Base-by-base conservation (phyloP, 139 green algal genomes). In the Chlamydomonas incerta region DNA sequence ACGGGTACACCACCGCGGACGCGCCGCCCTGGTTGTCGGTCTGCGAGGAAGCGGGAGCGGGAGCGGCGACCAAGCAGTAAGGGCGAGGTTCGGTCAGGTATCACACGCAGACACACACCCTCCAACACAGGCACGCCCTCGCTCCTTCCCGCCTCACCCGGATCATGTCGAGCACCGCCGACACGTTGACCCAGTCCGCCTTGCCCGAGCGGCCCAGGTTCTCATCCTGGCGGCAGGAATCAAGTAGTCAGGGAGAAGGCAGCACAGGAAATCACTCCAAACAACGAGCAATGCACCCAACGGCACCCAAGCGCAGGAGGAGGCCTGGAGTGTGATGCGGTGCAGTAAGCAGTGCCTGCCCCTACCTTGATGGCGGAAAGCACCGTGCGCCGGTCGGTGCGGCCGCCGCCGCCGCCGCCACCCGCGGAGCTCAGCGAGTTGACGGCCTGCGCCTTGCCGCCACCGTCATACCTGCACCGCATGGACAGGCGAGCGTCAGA, bases 171-270 rank as follows among this genome's bases (percentile, higher is more conserved):
- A 86, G 13, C 68, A 79, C 80, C 34, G 34, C 67, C 68, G 80
- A 77, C 60, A 97, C 92, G 72, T 80, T 80, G 15, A 98, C 90
- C 72, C 86, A 99, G 31, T 95, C 96, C 9, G 96, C 60, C 67
- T 92, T 83, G 21, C 91, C 91, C 5, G 46, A 71, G 23, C 72
- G 81, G 63, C 96, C 97, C 72, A 99, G 72, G 21, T 82, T 72
- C 93, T 99, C 97, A 47, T 95, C 93, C 87, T 86, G 57, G 13
- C 2, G 62, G 67, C 0, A 26, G 33, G 31, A 46, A 46, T 1
- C 4, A 15, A n/a, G 4, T 21, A n/a, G n/a, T n/a, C n/a, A n/a
- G n/a, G n/a, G n/a, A n/a, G n/a, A n/a, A n/a, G n/a, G n/a, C n/a
- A n/a, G n/a, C n/a, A n/a, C n/a, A n/a, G n/a, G n/a, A n/a, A n/a